A percentile compares a stretch with the other conserved stretches of the same genome.
Evolutionary conservation across 2,329 filamentous ascomycete genomes (phyloP).

Genomic region (Aspergillus quadricinctus): DNA sequence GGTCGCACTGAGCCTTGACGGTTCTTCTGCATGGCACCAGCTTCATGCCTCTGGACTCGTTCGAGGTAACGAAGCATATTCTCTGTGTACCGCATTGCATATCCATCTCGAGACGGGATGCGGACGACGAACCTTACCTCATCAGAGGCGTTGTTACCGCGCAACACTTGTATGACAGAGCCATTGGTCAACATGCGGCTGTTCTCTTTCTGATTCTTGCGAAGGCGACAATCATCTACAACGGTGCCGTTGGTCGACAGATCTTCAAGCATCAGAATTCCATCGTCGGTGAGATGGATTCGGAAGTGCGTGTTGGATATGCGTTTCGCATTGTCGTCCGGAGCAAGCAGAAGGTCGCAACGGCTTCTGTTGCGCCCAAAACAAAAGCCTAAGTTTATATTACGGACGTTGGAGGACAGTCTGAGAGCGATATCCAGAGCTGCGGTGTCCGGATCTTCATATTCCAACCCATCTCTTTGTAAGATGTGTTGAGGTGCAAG

Average conservation of each 20-base stretch:
- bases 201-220: constrained; percentile 45
- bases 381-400: constrained; percentile 68
- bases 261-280: constrained; percentile 87
- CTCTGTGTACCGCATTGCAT: constrained; percentile 60
- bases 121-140: constrained; percentile 81
- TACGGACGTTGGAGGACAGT: constrained; percentile 68
- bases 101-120: constrained; percentile 71
- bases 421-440: constrained; percentile 68
- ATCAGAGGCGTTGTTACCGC: constrained; percentile 44
- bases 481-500: constrained; percentile 58
- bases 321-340: constrained; percentile 64
- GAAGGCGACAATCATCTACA: constrained; percentile 69
- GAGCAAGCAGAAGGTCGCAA: constrained; percentile 69
- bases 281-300: constrained; percentile 83
- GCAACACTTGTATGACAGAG: constrained; percentile 66
- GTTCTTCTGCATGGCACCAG: constrained; percentile 18
- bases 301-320: constrained; percentile 96
- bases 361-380: constrained; percentile 73
- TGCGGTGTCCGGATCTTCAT: constrained; percentile 33
- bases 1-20: constrained; percentile 22
- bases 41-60: constrained; percentile 24
- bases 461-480: constrained; percentile 44
- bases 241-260: constrained; percentile 93
- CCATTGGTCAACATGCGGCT: constrained; percentile 67
- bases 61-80: constrained; percentile 68